Evolutionary conservation across 2,329 filamentous ascomycete genomes (phyloP), one percentile per base, ranked within the genome.

Genomic region (Beauveria scarabaeidicola): DNA sequence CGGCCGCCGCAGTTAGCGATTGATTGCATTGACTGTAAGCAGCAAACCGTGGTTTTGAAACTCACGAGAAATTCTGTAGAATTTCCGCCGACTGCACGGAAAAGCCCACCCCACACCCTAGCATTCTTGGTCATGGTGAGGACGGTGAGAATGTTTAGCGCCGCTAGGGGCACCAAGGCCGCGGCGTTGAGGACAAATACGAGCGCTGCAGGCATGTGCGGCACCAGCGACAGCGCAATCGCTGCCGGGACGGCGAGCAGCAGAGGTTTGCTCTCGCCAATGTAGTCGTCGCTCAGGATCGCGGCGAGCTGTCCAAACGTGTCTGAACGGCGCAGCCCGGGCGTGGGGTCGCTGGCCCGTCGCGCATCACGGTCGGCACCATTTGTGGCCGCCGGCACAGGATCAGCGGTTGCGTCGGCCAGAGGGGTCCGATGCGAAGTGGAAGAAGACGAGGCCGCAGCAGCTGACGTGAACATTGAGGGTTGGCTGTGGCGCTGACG

Each of bases 41-140:
- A 36, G 32, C 32, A 3, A 15, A 36, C 32, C 8, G 5, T 11
- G 32, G 32, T 36, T 36, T 1, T 15, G 10, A 21, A 38, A 58
- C 58, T 56, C 40, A 63, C 62, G 5, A 55, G 41, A 27, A 63
- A 60, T 41, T 63, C 62, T 2, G 61, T 62, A 21, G 52, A 44
- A 50, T 63, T 63, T 21, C 62, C 62, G 15, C 61, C 59, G 0
- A 61, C 52, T 3, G 62, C 62, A 27, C 62, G 46, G 17, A 62
- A n/a, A 17, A 62, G 32, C 13, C 62, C 62, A 5, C 62, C 62
- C 44, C 54, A 47, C 2, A 61, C 51, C 5, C 46, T 50, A 5
- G 51, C 51, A 51, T 62, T 58, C 8, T 54, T 52, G 0, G 62
- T 63, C 50, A 61, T 47, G 21, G 59, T 52, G 2, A 63, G 55